Evolutionary conservation across 345 rosid species (phyloP), one percentile per base, ranked within the genome.

Genomic region (Citrus maxima): DNA sequence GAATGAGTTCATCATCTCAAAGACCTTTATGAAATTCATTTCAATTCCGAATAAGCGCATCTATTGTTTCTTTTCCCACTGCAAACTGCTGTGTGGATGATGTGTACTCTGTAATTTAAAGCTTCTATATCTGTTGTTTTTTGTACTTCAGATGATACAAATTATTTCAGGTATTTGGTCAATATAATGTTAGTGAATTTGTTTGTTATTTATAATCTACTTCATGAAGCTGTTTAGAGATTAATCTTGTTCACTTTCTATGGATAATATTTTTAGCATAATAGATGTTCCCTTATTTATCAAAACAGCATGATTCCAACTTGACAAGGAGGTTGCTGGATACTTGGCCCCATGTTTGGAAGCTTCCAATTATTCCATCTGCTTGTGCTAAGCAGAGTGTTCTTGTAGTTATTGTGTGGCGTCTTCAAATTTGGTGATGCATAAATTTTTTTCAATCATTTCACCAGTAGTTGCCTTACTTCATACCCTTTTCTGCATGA

Each of bases 21-120:
- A 74, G 55, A 75, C 76, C 78, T 51, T 76, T 69, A 34, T 77
- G 79, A 78, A 76, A 82, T 84, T 84, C 79, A 70, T 83, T 82
- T 62, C 63, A 68, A 69, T 49, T 27, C 75, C 72, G 78, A 86
- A 82, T 78, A 86, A 88, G 77, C 65, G 28, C 24, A 66, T 70
- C 59, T 56, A 60, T 83, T 78, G 46, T 75, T 84, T 64, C 70
- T 14, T 76, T 80, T 37, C 67, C 68, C 75, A 51, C 80, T 56
- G 78, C 71, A 69, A 80, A 51, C 74, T 7, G 76, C 72, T 38
- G 76, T 72, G 55, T 75, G 76, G 51, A 74, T 69, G 61, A 22
- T 27, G 54, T 70, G 59, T 61, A 25, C 38, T 79, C 38, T 81
- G 77, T 77, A 82, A 74, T 77, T 77, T 77, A 71, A 60, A 42